These are phyloP conservation scores for Nymphaea colorata DNA, from an alignment of 164 flowering plant genomes.

Conservation along the genomic window DNA sequence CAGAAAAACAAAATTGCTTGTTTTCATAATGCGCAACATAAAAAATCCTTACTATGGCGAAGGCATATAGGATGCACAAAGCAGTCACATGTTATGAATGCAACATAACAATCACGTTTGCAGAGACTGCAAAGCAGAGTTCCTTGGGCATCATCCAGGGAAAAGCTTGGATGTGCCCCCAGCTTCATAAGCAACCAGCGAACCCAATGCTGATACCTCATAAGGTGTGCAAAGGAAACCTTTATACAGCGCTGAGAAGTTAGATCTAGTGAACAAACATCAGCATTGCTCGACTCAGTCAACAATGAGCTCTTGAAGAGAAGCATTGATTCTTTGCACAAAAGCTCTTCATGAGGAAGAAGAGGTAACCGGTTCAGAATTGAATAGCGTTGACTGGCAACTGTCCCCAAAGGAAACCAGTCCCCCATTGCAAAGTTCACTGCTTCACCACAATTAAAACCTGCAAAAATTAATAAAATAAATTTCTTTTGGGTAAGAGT, in stretches of 20 bases:
- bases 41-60: conserved; percentile 60
- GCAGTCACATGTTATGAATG: conserved; percentile 63
- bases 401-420: conserved; percentile 86
- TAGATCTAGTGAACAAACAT: conserved; percentile 25
- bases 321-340: conserved; percentile 89
- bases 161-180: conserved; percentile 19
- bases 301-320: conserved; percentile 20
- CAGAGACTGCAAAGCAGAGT: conserved; percentile 83
- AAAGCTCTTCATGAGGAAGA: conserved; percentile 91
- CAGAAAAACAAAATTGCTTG: too few species aligned
- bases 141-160: conserved; percentile 24
- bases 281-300: conserved; percentile 22
- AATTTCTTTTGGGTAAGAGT: too few species aligned
- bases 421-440: conserved; percentile 95
- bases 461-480: conserved; percentile 17
- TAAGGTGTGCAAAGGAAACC: conserved; percentile 66
- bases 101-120: conserved; percentile 90
- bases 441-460: conserved; percentile 98
- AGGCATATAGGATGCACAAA: conserved; percentile 69
- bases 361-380: conserved; percentile 76
- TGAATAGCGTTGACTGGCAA: conserved; percentile 84
- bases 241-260: conserved; percentile 37
- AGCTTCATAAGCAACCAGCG: conserved; percentile 69
- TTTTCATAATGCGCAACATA: background rate
- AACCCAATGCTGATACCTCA: conserved; percentile 76